These are phyloP conservation scores for Phialocephala subalpina DNA, from an alignment of 2,329 filamentous ascomycete genomes.

Conservation along the genomic window DNA sequence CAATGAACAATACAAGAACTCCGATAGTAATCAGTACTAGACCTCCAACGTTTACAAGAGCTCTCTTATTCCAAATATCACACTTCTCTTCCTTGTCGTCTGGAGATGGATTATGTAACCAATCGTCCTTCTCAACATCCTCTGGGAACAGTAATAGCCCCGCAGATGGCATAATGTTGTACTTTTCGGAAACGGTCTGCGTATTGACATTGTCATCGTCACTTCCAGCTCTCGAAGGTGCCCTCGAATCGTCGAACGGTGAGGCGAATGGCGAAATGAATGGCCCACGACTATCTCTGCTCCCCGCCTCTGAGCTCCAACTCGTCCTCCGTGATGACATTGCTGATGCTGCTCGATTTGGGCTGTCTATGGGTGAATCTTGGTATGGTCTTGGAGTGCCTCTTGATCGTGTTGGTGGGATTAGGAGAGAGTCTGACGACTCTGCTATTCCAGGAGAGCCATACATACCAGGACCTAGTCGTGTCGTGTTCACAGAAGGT, in stretches of 20 bases:
- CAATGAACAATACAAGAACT: conserved; percentile 71
- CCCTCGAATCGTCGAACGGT: conserved; percentile 47
- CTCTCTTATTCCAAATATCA: conserved; percentile 70
- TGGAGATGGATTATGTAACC: conserved; percentile 74
- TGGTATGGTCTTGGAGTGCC: conserved; percentile 57
- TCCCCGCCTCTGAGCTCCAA: conserved; percentile 67
- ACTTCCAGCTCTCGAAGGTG: conserved; percentile 54
- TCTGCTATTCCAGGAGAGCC: conserved; percentile 36
- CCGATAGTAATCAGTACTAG: conserved; percentile 66
- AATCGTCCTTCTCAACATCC: conserved; percentile 78
- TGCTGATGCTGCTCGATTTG: conserved; percentile 52
- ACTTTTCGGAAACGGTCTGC: conserved; percentile 77
- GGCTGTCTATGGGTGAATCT: conserved; percentile 55
- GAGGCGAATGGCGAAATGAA: conserved; percentile 44
- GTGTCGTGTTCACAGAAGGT: conserved; percentile 25
- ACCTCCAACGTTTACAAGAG: conserved; percentile 70
- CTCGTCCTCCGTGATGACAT: conserved; percentile 69
- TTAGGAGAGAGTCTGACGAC: conserved; percentile 56
- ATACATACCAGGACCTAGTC: conserved; percentile 32
- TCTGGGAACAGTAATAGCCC: conserved; percentile 74
- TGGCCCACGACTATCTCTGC: conserved; percentile 55
- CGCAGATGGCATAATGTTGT: conserved; percentile 74
- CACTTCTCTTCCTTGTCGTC: conserved; percentile 69
- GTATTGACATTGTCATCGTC: conserved; percentile 73
- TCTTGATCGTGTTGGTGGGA: conserved; percentile 52